Conservation (phyloP, 2,329 filamentous ascomycete species). For the Xylaria sp. region DNA sequence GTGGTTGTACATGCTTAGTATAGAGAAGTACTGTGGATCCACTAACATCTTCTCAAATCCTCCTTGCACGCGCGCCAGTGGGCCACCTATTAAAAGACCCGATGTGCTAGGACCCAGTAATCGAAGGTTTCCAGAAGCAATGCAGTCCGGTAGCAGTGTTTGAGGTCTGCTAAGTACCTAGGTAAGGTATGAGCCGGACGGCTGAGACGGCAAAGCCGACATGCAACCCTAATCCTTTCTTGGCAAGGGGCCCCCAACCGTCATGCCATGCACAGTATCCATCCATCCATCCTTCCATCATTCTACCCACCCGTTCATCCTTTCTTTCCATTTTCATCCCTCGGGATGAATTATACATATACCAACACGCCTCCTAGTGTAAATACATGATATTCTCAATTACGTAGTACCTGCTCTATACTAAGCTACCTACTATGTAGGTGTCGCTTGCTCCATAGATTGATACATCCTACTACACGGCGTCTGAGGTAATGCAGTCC, state of each 20-base stretch:
- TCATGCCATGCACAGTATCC: slow-evolving; percentile 9
- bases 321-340: neutral
- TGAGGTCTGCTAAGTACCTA: neutral
- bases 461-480: neutral
- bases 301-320: neutral
- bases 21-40: too few species aligned
- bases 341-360: neutral
- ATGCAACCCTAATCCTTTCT: slow-evolving; percentile 34
- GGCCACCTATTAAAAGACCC: slow-evolving; percentile 16
- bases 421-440: too few species aligned
- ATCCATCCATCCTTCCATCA: neutral
- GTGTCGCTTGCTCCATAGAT: too few species aligned
- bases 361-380: neutral
- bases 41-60: slow-evolving; percentile 34
- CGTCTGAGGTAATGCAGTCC: neutral
- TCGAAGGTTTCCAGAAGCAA: slow-evolving; percentile 31
- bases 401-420: too few species aligned
- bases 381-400: too few species aligned
- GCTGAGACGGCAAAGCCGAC: slow-evolving; percentile 42
- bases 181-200: slow-evolving; percentile 27
- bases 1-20: too few species aligned
- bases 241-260: slow-evolving; percentile 23
- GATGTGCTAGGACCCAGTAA: slow-evolving; percentile 22
- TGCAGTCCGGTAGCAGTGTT: neutral
- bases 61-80: slow-evolving; percentile 18